Evolutionary conservation across 805 yeast genomes (phyloP).

Genomic region (Cyberlindnera veronae): DNA sequence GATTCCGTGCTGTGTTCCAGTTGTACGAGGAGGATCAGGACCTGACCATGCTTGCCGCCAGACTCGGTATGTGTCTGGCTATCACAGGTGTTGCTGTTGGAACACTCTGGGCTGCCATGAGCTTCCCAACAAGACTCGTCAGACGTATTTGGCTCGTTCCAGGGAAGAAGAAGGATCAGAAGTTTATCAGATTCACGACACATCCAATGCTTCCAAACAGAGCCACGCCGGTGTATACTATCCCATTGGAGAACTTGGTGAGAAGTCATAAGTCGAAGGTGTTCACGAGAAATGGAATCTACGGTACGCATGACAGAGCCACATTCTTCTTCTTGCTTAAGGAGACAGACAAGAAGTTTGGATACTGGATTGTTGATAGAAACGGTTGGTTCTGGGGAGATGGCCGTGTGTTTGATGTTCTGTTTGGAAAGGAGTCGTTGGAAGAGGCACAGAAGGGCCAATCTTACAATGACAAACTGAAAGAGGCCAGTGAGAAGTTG

Average conservation of each 20-base stretch:
- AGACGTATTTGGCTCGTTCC: conserved; percentile 79
- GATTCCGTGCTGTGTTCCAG: conserved; percentile 46
- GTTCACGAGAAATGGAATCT: conserved; percentile 86
- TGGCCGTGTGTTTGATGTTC: conserved; percentile 75
- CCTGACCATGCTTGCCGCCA: conserved; percentile 30
- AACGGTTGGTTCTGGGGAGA: conserved; percentile 93
- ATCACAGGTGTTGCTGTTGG: conserved; percentile 40
- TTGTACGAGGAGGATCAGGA: conserved; percentile 52
- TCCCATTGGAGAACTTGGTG: conserved; percentile 53
- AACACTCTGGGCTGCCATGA: conserved; percentile 32
- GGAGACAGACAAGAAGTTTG: conserved; percentile 47
- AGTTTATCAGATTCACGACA: conserved; percentile 54
- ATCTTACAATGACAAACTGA: conserved; percentile 22
- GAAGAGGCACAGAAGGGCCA: conserved; percentile 57
- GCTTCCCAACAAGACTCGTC: conserved; percentile 66
- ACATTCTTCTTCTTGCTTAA: conserved; percentile 71
- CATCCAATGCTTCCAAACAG: conserved; percentile 75
- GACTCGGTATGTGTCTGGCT: conserved; percentile 37
- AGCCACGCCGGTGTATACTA: conserved; percentile 65
- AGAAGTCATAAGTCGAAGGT: conserved; percentile 63
- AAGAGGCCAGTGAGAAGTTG: conserved; percentile 21
- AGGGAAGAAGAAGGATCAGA: conserved; percentile 37
- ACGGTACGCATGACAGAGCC: conserved; percentile 74
- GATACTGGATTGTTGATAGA: conserved; percentile 73
- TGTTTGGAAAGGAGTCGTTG: conserved; percentile 79